Evolutionary conservation across 305 asterid species (phyloP).

Genomic region (Solanum aculeatissimum): DNA sequence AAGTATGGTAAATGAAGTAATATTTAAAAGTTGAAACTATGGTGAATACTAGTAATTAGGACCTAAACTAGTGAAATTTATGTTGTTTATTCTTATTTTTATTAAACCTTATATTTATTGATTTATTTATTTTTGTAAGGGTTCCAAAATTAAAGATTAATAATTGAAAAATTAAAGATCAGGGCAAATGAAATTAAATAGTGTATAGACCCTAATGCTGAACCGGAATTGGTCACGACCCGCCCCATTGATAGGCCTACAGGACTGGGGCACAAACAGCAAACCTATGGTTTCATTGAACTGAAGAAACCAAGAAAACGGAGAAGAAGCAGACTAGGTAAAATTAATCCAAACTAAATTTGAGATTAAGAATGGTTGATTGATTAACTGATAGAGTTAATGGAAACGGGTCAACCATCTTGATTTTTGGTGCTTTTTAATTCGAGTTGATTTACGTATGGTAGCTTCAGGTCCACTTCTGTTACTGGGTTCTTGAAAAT

Average conservation of each 20-base stretch:
- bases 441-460: neutral
- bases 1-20: too few relatives aligned
- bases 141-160: too few relatives aligned
- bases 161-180: too few relatives aligned
- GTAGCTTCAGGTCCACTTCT: neutral
- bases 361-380: neutral
- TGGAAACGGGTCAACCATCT: neutral
- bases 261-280: neutral
- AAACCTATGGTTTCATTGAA: neutral
- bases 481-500: neutral
- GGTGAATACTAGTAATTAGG: too few relatives aligned
- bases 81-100: too few relatives aligned
- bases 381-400: neutral
- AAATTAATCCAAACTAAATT: neutral
- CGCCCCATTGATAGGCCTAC: neutral
- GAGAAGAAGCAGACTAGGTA: neutral
- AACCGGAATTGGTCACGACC: neutral
- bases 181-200: too few relatives aligned
- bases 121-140: too few relatives aligned
- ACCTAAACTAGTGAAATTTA: too few relatives aligned
- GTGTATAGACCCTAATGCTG: neutral
- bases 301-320: neutral
- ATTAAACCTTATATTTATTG: too few relatives aligned
- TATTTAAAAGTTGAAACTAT: too few relatives aligned
- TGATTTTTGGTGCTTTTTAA: neutral